Base-by-base conservation (phyloP, 2,329 filamentous ascomycete genomes). In the Microsporum ferrugineum region DNA sequence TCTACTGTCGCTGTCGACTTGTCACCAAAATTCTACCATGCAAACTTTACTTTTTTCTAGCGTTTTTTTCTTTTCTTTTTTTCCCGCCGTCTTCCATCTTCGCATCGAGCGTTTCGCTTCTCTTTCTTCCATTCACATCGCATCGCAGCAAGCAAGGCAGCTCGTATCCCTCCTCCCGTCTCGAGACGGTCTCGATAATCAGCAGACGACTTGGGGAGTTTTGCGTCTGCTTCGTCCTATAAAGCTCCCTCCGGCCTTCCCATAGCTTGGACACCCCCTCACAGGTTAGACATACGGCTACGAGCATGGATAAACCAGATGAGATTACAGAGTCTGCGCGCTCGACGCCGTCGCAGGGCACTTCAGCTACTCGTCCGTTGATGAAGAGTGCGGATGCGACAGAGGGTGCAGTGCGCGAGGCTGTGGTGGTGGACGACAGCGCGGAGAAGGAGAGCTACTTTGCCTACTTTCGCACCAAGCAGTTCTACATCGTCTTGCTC, bases 401-500 rank as follows among this genome's bases (percentile, higher is more conserved):
- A 29, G 17, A 5, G n/a, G 5, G 2, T 12, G 45, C 45, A 10
- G 10, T 36, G 45, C 65, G 41, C 4, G 41, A 45, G 17, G 45
- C 70, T 6, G 73, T 71, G 14, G 75, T 76, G 49, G 72, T 72
- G 41, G 68, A 76, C 7, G 73, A 74, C 34, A 68, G 71, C 58
- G 65, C 73, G 60, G 5, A n/a, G 23, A 79, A 79, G 73, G 76
- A 77, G 65, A 73, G 77, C 3, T 79, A 77, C 66, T 81, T 86
- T 66, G 77, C 87, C 49, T 97, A 94, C 76, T 79, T 97, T 65
- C 82, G 80, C 67, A 96, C 91, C 8, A 81, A 81, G 69, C 89
- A 96, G 71, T 97, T 99, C 72, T 97, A 90, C 84, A 78, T 89
- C 66, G 85, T 95, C 49, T 79, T 97, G 68, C 63, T 84, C 57